These are phyloP conservation scores for Thermothelomyces thermophilus DNA, from an alignment of 2,329 filamentous ascomycete genomes.

Conservation along the genomic window DNA sequence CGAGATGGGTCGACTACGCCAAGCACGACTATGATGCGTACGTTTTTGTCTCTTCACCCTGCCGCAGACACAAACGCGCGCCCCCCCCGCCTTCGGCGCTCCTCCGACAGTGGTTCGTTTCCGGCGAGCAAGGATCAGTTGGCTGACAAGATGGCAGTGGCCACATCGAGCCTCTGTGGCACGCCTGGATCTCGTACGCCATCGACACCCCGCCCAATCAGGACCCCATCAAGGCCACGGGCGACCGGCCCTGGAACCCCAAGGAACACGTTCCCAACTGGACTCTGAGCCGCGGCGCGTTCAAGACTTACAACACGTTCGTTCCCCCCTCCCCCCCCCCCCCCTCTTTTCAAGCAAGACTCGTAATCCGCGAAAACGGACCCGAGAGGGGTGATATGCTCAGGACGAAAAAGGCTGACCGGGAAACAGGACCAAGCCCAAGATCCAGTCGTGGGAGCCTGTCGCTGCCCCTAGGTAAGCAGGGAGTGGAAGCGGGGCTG, in stretches of 20 bases:
- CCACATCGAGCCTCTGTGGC: conserved; percentile 94
- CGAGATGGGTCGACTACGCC: conserved; percentile 97
- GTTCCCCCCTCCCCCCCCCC: too few relatives aligned
- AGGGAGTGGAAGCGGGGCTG: background rate
- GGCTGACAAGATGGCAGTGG: conserved; percentile 38
- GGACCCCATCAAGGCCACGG: conserved; percentile 61
- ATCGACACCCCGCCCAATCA: conserved; percentile 78
- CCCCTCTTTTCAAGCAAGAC: too few relatives aligned
- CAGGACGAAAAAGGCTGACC: conserved; percentile 4
- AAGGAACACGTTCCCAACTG: conserved; percentile 64
- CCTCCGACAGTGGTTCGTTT: too few relatives aligned
- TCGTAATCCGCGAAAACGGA: background rate
- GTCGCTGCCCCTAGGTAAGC: conserved; percentile 27
- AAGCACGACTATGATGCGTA: conserved; percentile 75
- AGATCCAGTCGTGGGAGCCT: conserved; percentile 33
- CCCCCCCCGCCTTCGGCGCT: too few relatives aligned
- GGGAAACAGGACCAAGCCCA: conserved; percentile 29
- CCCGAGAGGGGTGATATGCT: background rate
- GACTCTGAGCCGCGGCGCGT: conserved; percentile 71
- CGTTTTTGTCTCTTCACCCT: conserved; percentile 28
- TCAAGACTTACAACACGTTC: conserved; percentile 92
- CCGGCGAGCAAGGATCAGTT: too few relatives aligned
- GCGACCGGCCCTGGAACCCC: conserved; percentile 64
- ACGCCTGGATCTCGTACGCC: conserved; percentile 93
- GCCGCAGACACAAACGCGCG: background rate